phyloP scores from a whole-genome alignment of 139 green algal genomes.

The Auxenochlorella pyrenoidosa region DNA sequence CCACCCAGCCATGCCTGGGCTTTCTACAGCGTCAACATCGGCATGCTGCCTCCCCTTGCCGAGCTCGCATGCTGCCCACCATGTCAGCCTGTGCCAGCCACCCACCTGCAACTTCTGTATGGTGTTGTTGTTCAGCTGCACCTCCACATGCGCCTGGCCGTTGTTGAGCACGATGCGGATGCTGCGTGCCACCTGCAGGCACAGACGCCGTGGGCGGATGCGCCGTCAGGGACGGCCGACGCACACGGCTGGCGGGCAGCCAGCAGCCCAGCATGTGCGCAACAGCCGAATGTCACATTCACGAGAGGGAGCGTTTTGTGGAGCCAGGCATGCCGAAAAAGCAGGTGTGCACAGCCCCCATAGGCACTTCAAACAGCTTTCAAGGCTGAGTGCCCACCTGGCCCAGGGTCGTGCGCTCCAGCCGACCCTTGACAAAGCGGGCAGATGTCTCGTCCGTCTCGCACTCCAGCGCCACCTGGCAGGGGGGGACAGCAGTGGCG shows the following conservation, averaged over 20 bases:
- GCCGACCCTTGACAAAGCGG: constrained; percentile 89
- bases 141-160: constrained; percentile 13
- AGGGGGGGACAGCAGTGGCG: background rate
- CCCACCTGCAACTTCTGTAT: background rate
- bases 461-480: constrained; percentile 71
- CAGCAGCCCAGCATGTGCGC: no score
- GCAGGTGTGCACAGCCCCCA: no score
- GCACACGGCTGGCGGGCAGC: no score
- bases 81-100: background rate
- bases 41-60: background rate
- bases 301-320: no score
- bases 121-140: background rate
- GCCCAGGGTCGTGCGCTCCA: constrained; percentile 92
- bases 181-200: constrained; percentile 54
- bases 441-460: constrained; percentile 76
- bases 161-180: constrained; percentile 57
- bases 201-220: no score
- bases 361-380: no score
- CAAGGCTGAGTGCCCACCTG: constrained; percentile 46
- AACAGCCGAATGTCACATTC: no score
- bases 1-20: no score
- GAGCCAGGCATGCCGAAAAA: no score
- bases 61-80: no score
- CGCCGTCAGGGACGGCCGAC: no score
- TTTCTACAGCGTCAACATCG: no score